phyloP scores from a whole-genome alignment of 192 early-diverging fungal genomes.

The Podila horticola region DNA sequence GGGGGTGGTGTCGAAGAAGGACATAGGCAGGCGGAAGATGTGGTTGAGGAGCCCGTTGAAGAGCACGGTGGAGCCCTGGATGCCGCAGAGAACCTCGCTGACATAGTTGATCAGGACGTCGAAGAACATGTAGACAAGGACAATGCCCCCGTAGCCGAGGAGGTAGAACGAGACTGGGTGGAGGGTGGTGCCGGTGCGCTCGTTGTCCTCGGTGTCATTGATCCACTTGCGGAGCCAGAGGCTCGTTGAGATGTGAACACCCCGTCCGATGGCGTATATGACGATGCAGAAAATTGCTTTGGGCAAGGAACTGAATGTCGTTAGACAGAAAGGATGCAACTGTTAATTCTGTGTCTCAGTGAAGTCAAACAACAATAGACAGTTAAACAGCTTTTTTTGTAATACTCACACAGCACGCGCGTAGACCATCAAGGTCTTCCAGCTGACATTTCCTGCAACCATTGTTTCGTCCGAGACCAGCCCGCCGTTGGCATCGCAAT shows the following conservation, averaged over 20 bases:
- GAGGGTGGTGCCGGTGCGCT: constrained; percentile 11
- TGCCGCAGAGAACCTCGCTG: constrained; percentile 52
- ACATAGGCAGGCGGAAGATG: constrained; percentile 76
- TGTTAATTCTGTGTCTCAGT: constrained; percentile 73
- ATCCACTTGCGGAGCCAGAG: constrained; percentile 45
- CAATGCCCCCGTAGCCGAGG: constrained; percentile 64
- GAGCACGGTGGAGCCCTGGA: constrained; percentile 64
- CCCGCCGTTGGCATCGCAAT: constrained; percentile 17
- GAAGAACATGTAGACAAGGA: constrained; percentile 36
- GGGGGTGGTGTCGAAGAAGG: constrained; percentile 92
- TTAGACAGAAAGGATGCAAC: too few species aligned
- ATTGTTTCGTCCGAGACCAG: constrained; percentile 84
- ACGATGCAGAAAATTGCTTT: constrained; percentile 19
- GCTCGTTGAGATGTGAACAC: constrained; percentile 19
- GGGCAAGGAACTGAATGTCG: constrained; percentile 7
- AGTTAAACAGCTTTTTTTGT: too few species aligned
- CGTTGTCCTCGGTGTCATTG: constrained; percentile 19
- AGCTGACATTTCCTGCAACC: constrained; percentile 81
- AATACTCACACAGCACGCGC: constrained; percentile 76
- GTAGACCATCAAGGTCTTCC: constrained; percentile 82
- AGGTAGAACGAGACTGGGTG: constrained; percentile 67
- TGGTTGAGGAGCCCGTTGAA: constrained; percentile 60
- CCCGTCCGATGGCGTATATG: constrained; percentile 21
- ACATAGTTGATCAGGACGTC: constrained; percentile 35
- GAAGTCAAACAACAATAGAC: constrained; percentile 76